Evolutionary conservation across 1,284 basidiomycete genomes (phyloP).

Genomic region (Afroboletus lepidellus): DNA sequence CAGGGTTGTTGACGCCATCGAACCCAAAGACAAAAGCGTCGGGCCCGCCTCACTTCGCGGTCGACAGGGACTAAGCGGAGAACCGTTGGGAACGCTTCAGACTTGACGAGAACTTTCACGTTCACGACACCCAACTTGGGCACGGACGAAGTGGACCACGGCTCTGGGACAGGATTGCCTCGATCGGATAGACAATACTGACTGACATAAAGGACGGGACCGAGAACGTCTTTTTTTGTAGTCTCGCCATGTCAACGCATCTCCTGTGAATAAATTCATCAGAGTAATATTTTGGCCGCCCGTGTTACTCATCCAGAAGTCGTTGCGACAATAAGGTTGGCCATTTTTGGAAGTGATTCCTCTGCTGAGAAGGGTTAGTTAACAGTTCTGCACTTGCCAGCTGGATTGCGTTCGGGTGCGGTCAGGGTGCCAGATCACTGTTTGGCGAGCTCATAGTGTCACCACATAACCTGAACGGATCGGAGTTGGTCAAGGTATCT

Average conservation of each 20-base stretch:
- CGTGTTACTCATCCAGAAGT: constrained; percentile 27
- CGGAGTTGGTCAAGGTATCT: too few relatives aligned
- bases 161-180: constrained; percentile 27
- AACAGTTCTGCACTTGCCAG: constrained; percentile 1
- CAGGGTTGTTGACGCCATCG: constrained; percentile 26
- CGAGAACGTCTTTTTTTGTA: constrained; percentile 41
- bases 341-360: constrained; percentile 22
- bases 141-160: constrained; percentile 20
- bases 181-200: constrained; percentile 46
- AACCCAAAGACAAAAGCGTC: constrained; percentile 36
- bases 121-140: constrained; percentile 24
- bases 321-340: constrained; percentile 27
- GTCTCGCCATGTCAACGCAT: constrained; percentile 60
- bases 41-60: constrained; percentile 31
- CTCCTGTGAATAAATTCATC: constrained; percentile 36
- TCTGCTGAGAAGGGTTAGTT: constrained; percentile 9
- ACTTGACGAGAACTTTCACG: constrained; percentile 28
- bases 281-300: constrained; percentile 27
- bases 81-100: constrained; percentile 29
- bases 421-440: background rate
- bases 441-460: background rate
- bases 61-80: constrained; percentile 34
- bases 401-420: background rate
- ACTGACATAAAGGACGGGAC: constrained; percentile 43
- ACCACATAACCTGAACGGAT: background rate